Conservation (phyloP, 2,329 filamentous ascomycete genomes). For the Lasiodiplodia theobromae region DNA sequence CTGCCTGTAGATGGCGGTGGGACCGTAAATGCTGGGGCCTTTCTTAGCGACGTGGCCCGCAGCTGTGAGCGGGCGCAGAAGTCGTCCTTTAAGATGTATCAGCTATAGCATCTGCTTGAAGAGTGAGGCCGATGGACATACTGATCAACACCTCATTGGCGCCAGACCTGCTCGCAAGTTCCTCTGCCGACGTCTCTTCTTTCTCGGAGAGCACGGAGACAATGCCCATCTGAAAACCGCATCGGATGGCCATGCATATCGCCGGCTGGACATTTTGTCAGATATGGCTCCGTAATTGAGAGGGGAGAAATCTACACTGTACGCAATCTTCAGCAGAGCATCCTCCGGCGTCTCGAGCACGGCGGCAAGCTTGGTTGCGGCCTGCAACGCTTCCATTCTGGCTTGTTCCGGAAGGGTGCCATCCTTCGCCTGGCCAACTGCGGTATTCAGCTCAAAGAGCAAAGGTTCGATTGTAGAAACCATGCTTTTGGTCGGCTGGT, state of each 20-base stretch:
- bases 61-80: background rate
- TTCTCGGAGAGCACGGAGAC: background rate
- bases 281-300: background rate
- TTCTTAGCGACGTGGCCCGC: background rate
- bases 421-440: background rate
- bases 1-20: background rate
- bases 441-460: background rate
- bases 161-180: background rate
- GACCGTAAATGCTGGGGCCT: background rate
- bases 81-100: background rate
- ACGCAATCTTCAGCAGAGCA: background rate
- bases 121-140: background rate
- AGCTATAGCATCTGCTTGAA: background rate
- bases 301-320: background rate
- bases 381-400: background rate
- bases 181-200: background rate
- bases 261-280: background rate
- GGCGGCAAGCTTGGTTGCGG: background rate
- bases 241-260: background rate
- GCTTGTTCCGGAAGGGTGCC: background rate
- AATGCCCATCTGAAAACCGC: background rate
- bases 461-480: background rate
- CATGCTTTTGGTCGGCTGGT: background rate
- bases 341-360: background rate
- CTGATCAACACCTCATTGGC: background rate